Base-by-base conservation (phyloP, 140 eudicot species). In the Oenanthe javanica region DNA sequence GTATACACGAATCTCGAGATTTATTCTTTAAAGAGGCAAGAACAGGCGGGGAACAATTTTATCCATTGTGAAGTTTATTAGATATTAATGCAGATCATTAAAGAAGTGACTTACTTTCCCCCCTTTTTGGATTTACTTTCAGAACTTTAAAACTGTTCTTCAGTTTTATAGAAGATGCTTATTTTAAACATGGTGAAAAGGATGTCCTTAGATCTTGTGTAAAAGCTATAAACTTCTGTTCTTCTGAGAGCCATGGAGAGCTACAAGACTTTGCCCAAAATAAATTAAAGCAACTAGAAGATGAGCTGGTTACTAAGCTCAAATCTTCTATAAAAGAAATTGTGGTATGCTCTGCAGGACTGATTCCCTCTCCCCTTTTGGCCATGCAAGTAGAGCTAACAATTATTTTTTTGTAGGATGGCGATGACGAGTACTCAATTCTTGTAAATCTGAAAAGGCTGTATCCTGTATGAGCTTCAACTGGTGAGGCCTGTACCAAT, bases 111-210 rank as follows among this genome's bases (percentile, higher is more conserved):
- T 23, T 72, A 47, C 79, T 23, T 66, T 31, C 9, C 70, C 45
- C 67, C 36, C 4, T 80, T 63, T 25, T 59, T 13, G 40, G 36
- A 54, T 71, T 27, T 40, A 25, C 73, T 81, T 85, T 25, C 89
- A 96, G 99, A 87, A 84, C 84, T 96, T 96, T 47, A 91, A 86
- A 85, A 78, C 93, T 73, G 89, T 84, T 64, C 89, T 93, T 49
- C 89, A 88, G 80, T 90, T 64, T 93, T 70, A 85, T 91, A 77
- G 89, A 84, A 86, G 99, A 91, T 81, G 90, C 97, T 11, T 96
- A 91, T 78, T 93, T 93, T 23, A 93, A 91, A 87, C 99, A 96
- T 81, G 97, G 98, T 42, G 99, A 93, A 79, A 96, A 96, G 87
- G 96, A 96, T 86, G 83, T 92, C 82, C 86, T 96, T 14, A 88